Conservation (phyloP, 306 rosid genomes). For the Vigna trinervia region DNA sequence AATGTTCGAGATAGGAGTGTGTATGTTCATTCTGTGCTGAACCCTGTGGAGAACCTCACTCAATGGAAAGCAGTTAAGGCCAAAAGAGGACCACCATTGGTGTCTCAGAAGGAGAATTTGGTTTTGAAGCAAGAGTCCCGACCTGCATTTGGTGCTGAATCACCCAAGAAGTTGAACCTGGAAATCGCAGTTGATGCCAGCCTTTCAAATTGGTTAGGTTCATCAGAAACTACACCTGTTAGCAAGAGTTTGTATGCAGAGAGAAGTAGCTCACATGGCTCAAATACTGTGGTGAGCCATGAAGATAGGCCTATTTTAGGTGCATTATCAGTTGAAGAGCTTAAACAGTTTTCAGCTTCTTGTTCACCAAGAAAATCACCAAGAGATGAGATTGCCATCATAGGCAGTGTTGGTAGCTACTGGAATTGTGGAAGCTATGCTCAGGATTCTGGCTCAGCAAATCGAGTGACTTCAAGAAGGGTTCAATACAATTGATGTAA, state of each 20-base stretch:
- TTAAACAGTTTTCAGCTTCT: constrained; percentile 69
- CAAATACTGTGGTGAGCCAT: constrained; percentile 62
- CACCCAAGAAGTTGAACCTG: constrained; percentile 50
- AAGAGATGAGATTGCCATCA: constrained; percentile 63
- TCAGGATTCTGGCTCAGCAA: constrained; percentile 54
- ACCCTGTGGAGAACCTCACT: constrained; percentile 79
- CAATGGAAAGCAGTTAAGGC: constrained; percentile 79
- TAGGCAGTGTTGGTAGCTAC: constrained; percentile 74
- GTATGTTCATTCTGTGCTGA: constrained; percentile 76
- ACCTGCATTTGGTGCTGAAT: constrained; percentile 52
- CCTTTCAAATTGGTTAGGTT: constrained; percentile 84
- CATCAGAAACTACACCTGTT: constrained; percentile 57
- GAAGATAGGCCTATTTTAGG: constrained; percentile 88
- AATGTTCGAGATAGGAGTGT: constrained; percentile 70
- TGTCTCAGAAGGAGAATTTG: constrained; percentile 68
- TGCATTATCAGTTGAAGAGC: constrained; percentile 76
- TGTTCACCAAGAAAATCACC: constrained; percentile 70
- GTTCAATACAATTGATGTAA: constrained; percentile 54
- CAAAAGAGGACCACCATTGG: constrained; percentile 49
- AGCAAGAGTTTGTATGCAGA: constrained; percentile 49
- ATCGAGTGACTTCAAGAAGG: constrained; percentile 71
- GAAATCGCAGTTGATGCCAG: constrained; percentile 83
- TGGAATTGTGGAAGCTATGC: constrained; percentile 58
- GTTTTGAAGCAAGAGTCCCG: constrained; percentile 45
- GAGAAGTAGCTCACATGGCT: constrained; percentile 52